These are phyloP conservation scores for Diplocarpon rosae DNA, from an alignment of 2,329 filamentous ascomycete genomes.

Conservation along the genomic window DNA sequence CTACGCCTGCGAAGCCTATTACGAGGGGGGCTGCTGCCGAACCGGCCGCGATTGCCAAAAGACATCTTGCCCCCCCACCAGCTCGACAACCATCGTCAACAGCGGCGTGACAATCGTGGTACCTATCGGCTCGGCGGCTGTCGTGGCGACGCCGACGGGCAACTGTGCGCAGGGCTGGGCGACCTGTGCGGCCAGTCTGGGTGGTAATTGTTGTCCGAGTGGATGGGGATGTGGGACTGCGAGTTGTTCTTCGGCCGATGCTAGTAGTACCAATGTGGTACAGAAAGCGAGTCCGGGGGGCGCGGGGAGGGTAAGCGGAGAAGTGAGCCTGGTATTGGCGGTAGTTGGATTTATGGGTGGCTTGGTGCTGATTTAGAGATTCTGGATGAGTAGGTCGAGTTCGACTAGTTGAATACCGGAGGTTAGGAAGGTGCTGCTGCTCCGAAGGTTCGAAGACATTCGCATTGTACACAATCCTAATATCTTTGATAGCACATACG, in stretches of 20 bases:
- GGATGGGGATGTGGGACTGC: conserved; percentile 63
- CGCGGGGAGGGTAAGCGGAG: neutral
- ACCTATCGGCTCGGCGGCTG: conserved; percentile 38
- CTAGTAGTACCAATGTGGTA: conserved; percentile 37
- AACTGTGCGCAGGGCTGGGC: conserved; percentile 75
- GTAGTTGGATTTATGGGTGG: conserved; percentile 4
- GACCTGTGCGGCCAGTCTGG: conserved; percentile 50
- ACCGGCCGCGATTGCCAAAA: conserved; percentile 77
- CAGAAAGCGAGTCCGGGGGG: conserved; percentile 19
- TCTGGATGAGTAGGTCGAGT: neutral
- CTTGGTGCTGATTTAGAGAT: conserved; percentile 4
- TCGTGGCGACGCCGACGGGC: conserved; percentile 28
- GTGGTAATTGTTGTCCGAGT: conserved; percentile 74
- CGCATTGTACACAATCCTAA: too few species aligned
- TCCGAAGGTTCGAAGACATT: too few species aligned
- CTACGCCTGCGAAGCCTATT: conserved; percentile 78
- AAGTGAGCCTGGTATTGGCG: neutral
- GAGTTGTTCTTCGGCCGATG: conserved; percentile 53
- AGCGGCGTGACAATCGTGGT: conserved; percentile 63
- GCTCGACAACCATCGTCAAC: conserved; percentile 53
- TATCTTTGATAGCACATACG: too few species aligned
- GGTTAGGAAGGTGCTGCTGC: too few species aligned
- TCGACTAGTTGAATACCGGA: too few species aligned
- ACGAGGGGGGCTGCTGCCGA: conserved; percentile 76
- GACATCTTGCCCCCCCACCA: conserved; percentile 59